Evolutionary conservation across 148 eudicot genomes (phyloP).

Genomic region (Pharnaceum exiguum): DNA sequence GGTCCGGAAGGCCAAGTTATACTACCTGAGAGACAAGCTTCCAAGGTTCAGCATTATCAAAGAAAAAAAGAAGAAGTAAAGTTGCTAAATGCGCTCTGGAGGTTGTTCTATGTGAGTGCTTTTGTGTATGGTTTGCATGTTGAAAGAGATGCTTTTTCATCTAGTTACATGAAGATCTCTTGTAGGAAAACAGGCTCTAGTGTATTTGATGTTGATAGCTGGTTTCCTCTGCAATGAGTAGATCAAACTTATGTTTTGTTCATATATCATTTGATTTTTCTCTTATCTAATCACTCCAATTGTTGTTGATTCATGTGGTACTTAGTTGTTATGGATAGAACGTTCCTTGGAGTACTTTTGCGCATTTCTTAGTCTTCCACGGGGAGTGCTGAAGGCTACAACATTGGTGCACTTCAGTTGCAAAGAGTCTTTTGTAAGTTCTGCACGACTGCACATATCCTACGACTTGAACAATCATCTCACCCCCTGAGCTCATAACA

Average conservation of each 20-base stretch:
- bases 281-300: too few species aligned
- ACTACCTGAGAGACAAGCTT: conserved; percentile 91
- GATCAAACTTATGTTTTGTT: conserved; percentile 5
- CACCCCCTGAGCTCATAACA: too few species aligned
- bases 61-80: conserved; percentile 30
- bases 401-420: too few species aligned
- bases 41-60: conserved; percentile 90
- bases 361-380: too few species aligned
- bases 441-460: too few species aligned
- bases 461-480: too few species aligned
- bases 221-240: conserved; percentile 7
- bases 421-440: too few species aligned
- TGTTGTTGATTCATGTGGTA: too few species aligned
- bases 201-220: conserved; percentile 11
- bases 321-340: too few species aligned
- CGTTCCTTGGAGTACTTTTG: too few species aligned
- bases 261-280: not conserved
- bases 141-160: conserved; percentile 9
- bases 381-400: too few species aligned
- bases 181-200: conserved; percentile 5
- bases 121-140: conserved; percentile 12
- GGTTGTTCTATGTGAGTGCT: conserved; percentile 1
- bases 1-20: conserved; percentile 86
- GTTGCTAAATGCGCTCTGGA: not conserved
- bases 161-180: not conserved